These are phyloP conservation scores for Solanum hybrid DNA, from an alignment of 305 asterid genomes.

Conservation along the genomic window DNA sequence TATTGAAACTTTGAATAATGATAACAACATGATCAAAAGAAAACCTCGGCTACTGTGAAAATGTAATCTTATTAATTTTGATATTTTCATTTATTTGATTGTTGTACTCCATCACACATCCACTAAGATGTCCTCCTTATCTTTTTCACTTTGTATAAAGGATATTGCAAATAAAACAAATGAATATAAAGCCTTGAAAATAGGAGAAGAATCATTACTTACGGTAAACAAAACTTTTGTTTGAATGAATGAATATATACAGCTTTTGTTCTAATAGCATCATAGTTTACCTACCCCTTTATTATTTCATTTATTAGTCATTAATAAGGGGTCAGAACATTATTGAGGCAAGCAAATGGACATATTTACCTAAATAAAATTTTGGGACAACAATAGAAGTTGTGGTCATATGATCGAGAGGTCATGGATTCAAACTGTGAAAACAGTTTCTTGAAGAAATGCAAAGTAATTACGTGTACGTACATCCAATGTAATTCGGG, in stretches of 20 bases:
- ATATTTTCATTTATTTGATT: not conserved
- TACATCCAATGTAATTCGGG: not conserved
- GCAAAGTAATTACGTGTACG: not conserved
- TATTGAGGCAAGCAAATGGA: not conserved
- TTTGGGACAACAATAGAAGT: not conserved
- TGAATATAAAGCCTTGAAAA: constrained; percentile 19
- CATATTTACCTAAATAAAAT: not conserved
- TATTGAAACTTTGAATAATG: constrained; percentile 28
- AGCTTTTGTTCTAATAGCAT: not conserved
- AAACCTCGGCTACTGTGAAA: constrained; percentile 17
- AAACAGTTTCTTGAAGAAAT: not conserved
- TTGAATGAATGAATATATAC: not conserved
- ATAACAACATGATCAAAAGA: constrained; percentile 21
- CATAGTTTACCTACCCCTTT: not conserved
- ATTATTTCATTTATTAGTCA: not conserved
- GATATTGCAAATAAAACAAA: not conserved
- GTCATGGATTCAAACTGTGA: too few relatives aligned
- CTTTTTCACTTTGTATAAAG: constrained; percentile 3
- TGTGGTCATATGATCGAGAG: not conserved
- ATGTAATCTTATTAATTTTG: not conserved
- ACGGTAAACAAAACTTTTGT: constrained; percentile 11
- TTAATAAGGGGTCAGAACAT: not conserved
- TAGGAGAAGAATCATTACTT: constrained; percentile 14
- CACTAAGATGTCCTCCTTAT: constrained; percentile 5
- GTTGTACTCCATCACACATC: constrained; percentile 6